phyloP scores from a whole-genome alignment of 441 rosid species.

The Eutrema salsugineum region DNA sequence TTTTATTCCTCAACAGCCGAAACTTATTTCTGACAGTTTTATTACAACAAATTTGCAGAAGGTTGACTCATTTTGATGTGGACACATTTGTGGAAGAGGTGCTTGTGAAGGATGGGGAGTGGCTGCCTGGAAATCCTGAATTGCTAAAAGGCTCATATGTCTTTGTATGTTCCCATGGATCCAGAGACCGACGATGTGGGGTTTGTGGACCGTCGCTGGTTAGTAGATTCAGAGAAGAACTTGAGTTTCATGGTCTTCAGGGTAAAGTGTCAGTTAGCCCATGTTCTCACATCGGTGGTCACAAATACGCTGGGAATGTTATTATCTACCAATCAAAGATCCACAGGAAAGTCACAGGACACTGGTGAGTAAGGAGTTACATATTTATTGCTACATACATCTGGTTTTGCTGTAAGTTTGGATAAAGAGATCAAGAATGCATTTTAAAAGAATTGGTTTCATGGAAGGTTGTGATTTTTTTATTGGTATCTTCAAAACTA shows the following conservation, averaged over 20 bases:
- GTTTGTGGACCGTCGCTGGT: slow-evolving; percentile 89
- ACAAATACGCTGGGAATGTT: slow-evolving; percentile 93
- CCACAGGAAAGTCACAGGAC: slow-evolving; percentile 63
- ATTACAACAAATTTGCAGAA: slow-evolving; percentile 52
- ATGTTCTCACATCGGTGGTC: slow-evolving; percentile 97
- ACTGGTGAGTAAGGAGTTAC: slow-evolving; percentile 57
- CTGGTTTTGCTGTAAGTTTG: background rate
- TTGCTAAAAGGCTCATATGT: slow-evolving; percentile 70
- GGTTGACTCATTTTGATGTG: slow-evolving; percentile 98
- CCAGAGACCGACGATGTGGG: slow-evolving; percentile 89
- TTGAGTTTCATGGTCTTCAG: slow-evolving; percentile 64
- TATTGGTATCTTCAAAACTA: background rate
- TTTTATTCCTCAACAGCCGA: background rate
- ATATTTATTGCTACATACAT: background rate
- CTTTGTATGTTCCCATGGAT: slow-evolving; percentile 94
- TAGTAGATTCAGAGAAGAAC: slow-evolving; percentile 84
- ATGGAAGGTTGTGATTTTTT: background rate
- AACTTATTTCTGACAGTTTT: slow-evolving; percentile 23
- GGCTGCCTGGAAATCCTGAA: slow-evolving; percentile 96
- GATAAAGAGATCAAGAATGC: background rate
- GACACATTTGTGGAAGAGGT: slow-evolving; percentile 99
- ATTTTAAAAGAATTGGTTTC: background rate
- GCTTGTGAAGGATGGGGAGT: slow-evolving; percentile 90
- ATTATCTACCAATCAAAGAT: slow-evolving; percentile 60
- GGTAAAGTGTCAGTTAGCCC: slow-evolving; percentile 91